Percentiles rank a stretch among this genome's conserved stretches.
Conservation (phyloP, 306 rosid species). For the Pterocarpus santalinus region DNA sequence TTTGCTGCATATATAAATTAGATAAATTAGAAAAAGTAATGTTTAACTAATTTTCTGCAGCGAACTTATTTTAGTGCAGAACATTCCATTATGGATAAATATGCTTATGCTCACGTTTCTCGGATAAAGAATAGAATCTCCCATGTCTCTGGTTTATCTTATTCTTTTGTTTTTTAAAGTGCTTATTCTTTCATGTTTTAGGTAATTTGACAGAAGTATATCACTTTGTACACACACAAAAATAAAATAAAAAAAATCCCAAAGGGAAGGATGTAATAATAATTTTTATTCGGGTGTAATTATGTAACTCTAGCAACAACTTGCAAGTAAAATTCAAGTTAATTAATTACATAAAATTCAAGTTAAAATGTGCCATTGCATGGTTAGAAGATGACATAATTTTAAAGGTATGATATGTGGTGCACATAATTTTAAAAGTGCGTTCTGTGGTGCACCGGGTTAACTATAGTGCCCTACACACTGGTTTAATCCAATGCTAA, state of each 20-base stretch:
- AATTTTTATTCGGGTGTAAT: no score
- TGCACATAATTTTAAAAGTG: no score
- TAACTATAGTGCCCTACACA: no score
- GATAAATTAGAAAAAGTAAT: neutral
- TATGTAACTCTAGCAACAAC: no score
- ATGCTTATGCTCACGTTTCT: slow-evolving; percentile 17
- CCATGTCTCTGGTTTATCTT: neutral
- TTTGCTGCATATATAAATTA: neutral
- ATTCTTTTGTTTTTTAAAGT: neutral
- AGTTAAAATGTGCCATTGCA: no score
- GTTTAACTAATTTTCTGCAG: neutral
- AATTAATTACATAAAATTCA: no score
- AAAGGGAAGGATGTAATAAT: neutral
- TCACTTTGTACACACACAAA: neutral
- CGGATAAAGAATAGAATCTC: slow-evolving; percentile 20
- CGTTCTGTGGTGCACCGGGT: no score
- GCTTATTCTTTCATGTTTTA: neutral
- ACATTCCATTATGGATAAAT: slow-evolving; percentile 36
- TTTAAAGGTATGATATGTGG: neutral
- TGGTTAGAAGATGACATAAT: neutral
- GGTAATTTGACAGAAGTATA: neutral
- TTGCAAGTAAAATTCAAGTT: no score
- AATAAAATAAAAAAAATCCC: neutral
- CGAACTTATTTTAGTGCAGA: slow-evolving; percentile 13
- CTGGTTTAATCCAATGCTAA: no score